These are phyloP conservation scores for Cenococcum geophilum DNA, from an alignment of 495 filamentous ascomycete species.

Conservation along the genomic window DNA sequence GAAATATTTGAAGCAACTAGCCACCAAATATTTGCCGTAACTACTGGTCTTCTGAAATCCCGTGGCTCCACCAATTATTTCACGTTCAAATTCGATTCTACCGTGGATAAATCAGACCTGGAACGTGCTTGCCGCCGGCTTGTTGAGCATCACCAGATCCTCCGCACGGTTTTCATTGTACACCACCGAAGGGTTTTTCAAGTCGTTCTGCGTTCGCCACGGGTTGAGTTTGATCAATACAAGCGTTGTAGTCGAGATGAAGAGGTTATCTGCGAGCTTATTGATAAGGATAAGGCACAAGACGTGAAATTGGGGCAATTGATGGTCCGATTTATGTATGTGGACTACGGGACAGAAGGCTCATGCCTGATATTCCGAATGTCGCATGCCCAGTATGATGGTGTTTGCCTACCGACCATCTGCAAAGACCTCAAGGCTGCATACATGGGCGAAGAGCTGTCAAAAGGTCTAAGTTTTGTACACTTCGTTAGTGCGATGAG, in stretches of 20 bases:
- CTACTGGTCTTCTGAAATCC: too few species aligned
- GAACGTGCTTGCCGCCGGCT: constrained; percentile 20
- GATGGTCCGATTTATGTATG: not conserved
- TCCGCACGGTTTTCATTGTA: constrained; percentile 29
- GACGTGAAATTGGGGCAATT: not conserved
- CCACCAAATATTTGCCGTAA: too few species aligned
- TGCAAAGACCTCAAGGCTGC: constrained; percentile 21
- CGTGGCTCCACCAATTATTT: too few species aligned
- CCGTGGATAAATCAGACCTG: too few species aligned
- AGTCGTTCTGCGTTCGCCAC: constrained; percentile 26
- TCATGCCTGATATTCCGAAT: constrained; percentile 26
- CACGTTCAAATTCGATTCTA: too few species aligned
- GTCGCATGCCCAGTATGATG: constrained; percentile 31
- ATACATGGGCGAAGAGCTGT: constrained; percentile 25
- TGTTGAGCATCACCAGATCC: constrained; percentile 26
- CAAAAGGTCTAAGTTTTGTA: constrained; percentile 21
- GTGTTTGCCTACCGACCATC: constrained; percentile 24
- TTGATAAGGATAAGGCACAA: not conserved
- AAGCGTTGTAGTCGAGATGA: too few species aligned
- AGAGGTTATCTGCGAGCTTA: too few species aligned
- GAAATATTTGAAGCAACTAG: too few species aligned
- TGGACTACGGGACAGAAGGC: constrained; percentile 6
- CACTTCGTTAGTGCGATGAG: constrained; percentile 22
- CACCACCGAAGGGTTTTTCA: constrained; percentile 26
- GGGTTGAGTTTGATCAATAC: constrained; percentile 21